These are phyloP conservation scores for Tylopilus vinaceipallidus DNA, from an alignment of 768 basidiomycete genomes.

Conservation along the genomic window DNA sequence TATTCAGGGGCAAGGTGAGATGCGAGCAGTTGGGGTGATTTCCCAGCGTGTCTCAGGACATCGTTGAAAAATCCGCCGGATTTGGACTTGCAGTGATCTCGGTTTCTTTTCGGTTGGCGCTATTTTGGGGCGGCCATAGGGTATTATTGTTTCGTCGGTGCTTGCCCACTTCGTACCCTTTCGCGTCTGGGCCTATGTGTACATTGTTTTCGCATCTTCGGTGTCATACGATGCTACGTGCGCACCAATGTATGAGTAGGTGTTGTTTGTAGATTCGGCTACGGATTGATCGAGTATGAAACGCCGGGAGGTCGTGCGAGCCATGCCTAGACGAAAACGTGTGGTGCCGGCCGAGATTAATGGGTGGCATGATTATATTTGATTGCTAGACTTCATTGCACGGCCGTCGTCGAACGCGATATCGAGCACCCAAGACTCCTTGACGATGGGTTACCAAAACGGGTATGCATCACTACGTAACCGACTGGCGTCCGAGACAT, in stretches of 20 bases:
- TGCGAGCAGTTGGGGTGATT: background rate
- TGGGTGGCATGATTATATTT: too few species aligned
- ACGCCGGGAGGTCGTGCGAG: too few species aligned
- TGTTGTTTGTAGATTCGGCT: too few species aligned
- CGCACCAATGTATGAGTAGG: background rate
- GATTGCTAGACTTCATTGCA: background rate
- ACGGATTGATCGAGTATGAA: too few species aligned
- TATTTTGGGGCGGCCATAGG: background rate
- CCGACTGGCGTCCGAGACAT: background rate
- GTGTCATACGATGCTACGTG: background rate
- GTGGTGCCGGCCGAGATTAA: too few species aligned
- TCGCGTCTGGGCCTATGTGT: too few species aligned
- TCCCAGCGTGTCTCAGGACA: background rate
- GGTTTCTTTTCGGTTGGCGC: background rate
- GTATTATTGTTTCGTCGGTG: background rate
- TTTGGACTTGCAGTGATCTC: background rate
- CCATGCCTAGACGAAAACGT: too few species aligned
- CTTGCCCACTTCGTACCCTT: background rate
- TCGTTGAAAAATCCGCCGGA: background rate
- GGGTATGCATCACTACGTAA: slow-evolving; percentile 13
- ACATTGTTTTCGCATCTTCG: background rate
- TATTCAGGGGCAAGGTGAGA: background rate
- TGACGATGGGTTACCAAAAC: slow-evolving; percentile 10
- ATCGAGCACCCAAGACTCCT: background rate
- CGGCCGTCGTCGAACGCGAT: too few species aligned